phyloP scores from a whole-genome alignment of 257 asterid species.

The Solanum bulbocastanum region DNA sequence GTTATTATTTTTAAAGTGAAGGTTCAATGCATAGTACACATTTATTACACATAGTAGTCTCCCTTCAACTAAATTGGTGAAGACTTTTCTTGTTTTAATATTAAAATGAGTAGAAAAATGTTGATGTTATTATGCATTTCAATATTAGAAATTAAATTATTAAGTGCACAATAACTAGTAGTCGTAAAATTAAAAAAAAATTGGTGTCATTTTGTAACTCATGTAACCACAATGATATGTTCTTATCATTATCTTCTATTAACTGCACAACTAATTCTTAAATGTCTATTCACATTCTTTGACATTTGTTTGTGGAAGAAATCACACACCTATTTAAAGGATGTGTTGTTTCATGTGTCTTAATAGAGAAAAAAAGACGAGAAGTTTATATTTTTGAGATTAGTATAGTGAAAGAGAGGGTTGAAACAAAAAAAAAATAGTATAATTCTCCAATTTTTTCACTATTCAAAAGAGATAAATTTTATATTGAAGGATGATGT shows the following conservation, averaged over 20 bases:
- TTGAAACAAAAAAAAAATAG: no score
- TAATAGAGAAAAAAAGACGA: background rate
- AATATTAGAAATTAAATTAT: no score
- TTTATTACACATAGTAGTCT: no score
- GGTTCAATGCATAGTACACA: background rate
- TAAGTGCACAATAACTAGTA: background rate
- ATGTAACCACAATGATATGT: background rate
- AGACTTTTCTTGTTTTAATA: background rate
- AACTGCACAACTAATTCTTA: background rate
- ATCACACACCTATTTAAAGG: background rate
- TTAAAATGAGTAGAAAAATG: background rate
- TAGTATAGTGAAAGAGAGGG: background rate
- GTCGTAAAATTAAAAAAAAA: no score
- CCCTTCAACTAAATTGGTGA: background rate
- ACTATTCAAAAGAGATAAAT: background rate
- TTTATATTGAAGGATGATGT: no score
- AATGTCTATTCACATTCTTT: background rate
- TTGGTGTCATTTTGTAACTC: background rate
- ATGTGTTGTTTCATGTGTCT: background rate
- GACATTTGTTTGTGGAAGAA: background rate
- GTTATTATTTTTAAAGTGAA: accelerated
- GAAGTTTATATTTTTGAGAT: no score
- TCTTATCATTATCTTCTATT: background rate
- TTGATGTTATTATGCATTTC: background rate
- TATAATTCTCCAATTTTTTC: background rate